phyloP scores from a whole-genome alignment of 1,284 basidiomycete genomes.

The Cutaneotrichosporon cavernicola region DNA sequence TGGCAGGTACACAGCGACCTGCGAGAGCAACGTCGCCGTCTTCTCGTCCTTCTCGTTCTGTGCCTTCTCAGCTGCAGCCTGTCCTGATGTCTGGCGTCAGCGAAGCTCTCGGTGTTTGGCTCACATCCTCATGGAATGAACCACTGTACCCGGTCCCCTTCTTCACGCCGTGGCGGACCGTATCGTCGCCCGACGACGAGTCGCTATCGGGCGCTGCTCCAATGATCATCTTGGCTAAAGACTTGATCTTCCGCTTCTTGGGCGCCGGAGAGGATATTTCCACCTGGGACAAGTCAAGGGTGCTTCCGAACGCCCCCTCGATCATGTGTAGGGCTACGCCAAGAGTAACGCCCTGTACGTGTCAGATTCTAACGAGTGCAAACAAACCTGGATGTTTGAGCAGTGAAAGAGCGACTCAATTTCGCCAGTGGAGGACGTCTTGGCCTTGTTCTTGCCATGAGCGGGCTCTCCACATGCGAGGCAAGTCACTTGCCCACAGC shows the following conservation, averaged over 20 bases:
- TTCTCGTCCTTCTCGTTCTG: conserved; percentile 70
- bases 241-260: conserved; percentile 48
- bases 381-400: conserved; percentile 62
- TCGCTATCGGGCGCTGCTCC: background rate
- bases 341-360: conserved; percentile 68
- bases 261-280: conserved; percentile 28
- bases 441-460: conserved; percentile 19
- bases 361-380: conserved; percentile 1
- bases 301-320: conserved; percentile 37
- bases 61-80: conserved; percentile 67
- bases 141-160: conserved; percentile 80
- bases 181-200: background rate
- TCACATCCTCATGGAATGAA: conserved; percentile 72
- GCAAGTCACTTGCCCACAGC: conserved; percentile 69
- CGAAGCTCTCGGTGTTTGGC: conserved; percentile 34
- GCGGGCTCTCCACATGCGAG: conserved; percentile 73
- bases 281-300: conserved; percentile 25
- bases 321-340: conserved; percentile 70
- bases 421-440: conserved; percentile 27
- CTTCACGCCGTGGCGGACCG: background rate
- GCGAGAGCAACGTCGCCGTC: conserved; percentile 65
- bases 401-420: conserved; percentile 76
- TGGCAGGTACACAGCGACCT: conserved; percentile 74
- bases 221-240: background rate
- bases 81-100: conserved; percentile 65